phyloP scores from a whole-genome alignment of 371 early-diverging fungal genomes.

The Actinomortierella wolfii region DNA sequence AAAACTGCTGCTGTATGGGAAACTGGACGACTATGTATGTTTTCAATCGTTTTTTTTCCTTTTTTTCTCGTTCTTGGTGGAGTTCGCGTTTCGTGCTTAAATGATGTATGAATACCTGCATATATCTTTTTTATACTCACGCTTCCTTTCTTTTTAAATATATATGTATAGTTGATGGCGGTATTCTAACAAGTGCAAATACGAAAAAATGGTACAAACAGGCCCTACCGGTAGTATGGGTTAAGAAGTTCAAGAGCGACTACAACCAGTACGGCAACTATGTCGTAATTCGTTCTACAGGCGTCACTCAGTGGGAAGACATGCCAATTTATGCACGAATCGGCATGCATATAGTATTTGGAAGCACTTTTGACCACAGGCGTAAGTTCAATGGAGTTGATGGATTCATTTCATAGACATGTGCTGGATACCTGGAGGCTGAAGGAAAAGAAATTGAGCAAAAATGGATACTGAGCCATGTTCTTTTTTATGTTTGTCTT shows the following conservation, averaged over 20 bases:
- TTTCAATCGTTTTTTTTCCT: not conserved
- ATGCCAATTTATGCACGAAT: constrained; percentile 61
- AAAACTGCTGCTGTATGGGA: constrained; percentile 22
- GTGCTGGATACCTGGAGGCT: not conserved
- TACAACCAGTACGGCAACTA: constrained; percentile 49
- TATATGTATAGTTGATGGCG: constrained; percentile 21
- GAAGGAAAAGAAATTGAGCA: not conserved
- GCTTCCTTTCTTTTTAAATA: too few relatives aligned
- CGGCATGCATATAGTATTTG: constrained; percentile 58
- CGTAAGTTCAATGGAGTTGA: constrained; percentile 19
- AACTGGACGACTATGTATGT: constrained; percentile 32
- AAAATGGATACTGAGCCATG: not conserved
- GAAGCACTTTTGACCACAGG: constrained; percentile 47
- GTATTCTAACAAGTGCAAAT: constrained; percentile 40
- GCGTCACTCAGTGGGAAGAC: constrained; percentile 53
- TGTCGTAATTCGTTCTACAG: constrained; percentile 47
- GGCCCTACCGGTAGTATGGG: constrained; percentile 34
- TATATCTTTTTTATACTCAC: too few relatives aligned
- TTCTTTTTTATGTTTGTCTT: not conserved
- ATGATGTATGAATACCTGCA: too few relatives aligned
- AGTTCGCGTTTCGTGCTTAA: too few relatives aligned
- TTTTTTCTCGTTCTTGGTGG: too few relatives aligned
- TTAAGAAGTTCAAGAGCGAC: constrained; percentile 47
- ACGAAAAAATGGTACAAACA: constrained; percentile 36
- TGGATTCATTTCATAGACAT: not conserved